phyloP scores from a whole-genome alignment of 345 rosid species.

The Euclidium syriacum region DNA sequence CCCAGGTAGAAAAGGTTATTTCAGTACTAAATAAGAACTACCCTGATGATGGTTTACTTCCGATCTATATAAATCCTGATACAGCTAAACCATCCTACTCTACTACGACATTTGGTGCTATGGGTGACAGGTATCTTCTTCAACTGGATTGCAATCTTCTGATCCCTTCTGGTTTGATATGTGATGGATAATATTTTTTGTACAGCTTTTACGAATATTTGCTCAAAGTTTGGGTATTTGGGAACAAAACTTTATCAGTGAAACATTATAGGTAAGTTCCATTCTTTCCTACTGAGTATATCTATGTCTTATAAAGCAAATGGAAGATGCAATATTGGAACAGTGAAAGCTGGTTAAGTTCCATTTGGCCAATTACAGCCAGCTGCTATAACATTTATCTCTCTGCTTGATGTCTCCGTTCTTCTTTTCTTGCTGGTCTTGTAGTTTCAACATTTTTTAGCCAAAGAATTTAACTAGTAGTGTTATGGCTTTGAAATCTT shows the following conservation, averaged over 20 bases:
- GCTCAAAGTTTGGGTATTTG: conserved; percentile 97
- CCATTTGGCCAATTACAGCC: neutral
- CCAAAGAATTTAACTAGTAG: neutral
- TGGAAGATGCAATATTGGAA: neutral
- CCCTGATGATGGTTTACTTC: conserved; percentile 92
- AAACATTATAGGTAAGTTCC: conserved; percentile 56
- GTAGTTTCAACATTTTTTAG: neutral
- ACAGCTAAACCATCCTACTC: conserved; percentile 57
- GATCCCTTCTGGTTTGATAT: conserved; percentile 7
- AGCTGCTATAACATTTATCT: neutral
- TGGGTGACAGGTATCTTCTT: conserved; percentile 84
- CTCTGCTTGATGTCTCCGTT: neutral
- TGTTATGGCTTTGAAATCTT: conserved; percentile 4
- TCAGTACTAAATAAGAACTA: conserved; percentile 54
- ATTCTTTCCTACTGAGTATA: conserved; percentile 2
- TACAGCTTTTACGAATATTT: conserved; percentile 95
- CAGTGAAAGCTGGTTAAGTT: neutral
- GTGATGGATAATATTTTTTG: neutral
- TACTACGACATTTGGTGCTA: conserved; percentile 92
- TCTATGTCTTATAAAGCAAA: neutral
- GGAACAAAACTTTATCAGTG: conserved; percentile 73
- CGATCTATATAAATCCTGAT: conserved; percentile 71
- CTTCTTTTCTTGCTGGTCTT: neutral
- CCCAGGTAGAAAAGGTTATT: conserved; percentile 84
- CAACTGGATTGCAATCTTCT: neutral